phyloP scores from a whole-genome alignment of 352 stramenopile species.

The Plasmopara viticola region DNA sequence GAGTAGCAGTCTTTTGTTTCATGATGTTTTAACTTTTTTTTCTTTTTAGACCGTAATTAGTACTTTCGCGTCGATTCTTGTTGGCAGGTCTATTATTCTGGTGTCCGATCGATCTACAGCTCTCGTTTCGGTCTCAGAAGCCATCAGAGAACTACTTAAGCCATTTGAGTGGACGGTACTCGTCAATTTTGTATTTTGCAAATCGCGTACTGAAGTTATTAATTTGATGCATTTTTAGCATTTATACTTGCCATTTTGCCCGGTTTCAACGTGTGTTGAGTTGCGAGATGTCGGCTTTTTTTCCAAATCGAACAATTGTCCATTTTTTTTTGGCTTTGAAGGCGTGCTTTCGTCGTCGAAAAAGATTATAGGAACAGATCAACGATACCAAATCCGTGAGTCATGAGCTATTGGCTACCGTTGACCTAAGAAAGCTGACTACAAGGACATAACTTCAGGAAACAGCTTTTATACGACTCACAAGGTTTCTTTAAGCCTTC shows the following conservation, averaged over 20 bases:
- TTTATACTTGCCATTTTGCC: slow-evolving; percentile 50
- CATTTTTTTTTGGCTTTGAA: slow-evolving; percentile 54
- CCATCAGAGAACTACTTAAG: slow-evolving; percentile 32
- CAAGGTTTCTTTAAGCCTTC: slow-evolving; percentile 39
- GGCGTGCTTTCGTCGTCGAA: slow-evolving; percentile 43
- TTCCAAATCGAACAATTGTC: slow-evolving; percentile 12
- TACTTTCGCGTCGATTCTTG: slow-evolving; percentile 38
- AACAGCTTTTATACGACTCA: slow-evolving; percentile 70
- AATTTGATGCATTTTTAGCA: slow-evolving; percentile 23
- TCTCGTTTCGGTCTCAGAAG: slow-evolving; percentile 34
- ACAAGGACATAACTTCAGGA: slow-evolving; percentile 22
- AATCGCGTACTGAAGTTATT: not conserved
- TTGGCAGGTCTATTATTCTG: slow-evolving; percentile 48
- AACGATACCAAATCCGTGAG: slow-evolving; percentile 59
- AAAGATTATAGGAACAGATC: slow-evolving; percentile 35
- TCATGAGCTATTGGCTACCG: slow-evolving; percentile 2
- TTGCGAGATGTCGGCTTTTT: slow-evolving; percentile 36
- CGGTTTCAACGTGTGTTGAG: slow-evolving; percentile 26
- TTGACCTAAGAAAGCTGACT: not conserved
- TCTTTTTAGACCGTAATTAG: slow-evolving; percentile 41
- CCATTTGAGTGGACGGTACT: slow-evolving; percentile 58
- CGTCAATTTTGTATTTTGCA: not conserved
- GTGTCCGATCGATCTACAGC: slow-evolving; percentile 41
- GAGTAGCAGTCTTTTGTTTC: not conserved
- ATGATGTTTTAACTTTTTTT: not conserved